Evolutionary conservation across 2,329 filamentous ascomycete genomes (phyloP), one percentile per base, ranked within the genome.

Genomic region (Onygena corvina): DNA sequence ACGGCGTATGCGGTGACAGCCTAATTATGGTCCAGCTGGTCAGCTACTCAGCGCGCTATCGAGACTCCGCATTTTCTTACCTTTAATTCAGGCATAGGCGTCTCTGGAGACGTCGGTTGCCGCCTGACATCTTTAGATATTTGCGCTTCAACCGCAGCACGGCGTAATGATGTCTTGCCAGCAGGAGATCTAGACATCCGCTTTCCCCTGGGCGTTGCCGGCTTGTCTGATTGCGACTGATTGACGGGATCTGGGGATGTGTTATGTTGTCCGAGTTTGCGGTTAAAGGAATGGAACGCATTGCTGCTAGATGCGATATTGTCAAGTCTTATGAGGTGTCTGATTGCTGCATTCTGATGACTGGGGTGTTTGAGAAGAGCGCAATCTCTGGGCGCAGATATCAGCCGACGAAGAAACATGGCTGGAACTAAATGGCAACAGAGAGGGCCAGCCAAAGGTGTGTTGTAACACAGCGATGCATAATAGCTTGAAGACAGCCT

Each of bases 141-240:
- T 67, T 94, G 87, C 14, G 89, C 88, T 59, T 92, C 87, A 14
- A 87, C 84, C 27, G 89, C 87, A 9, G 94, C 87, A 51, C 88
- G 78, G 49, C 90, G 80, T 27, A 95, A 72, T 1, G 86, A 92
- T 53, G 82, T 84, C 56, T 87, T 84, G 38, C 78, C 70, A 20
- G 73, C 71, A 2, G 75, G 70, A 20, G 69, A 68, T 53, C n/a
- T 25, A 9, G 64, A 60, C 4, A 66, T 63, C 54, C 73, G 71
- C 59, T 71, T 73, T 57, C 68, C 60, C 14, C 65, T 63, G 38
- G 63, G 62, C 8, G 38, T 5, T 23, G n/a, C 38, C 27, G 18
- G 6, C 20, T 40, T 40, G 16, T 3, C 36, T 23, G 21, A 21
- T 12, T 40, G 36, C 3, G 52, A 46, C 12, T 16, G 30, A 21